Percentiles rank a stretch among this genome's conserved stretches.
phyloP scores from a whole-genome alignment of 768 basidiomycete genomes.

The Leccinum sublutescens region DNA sequence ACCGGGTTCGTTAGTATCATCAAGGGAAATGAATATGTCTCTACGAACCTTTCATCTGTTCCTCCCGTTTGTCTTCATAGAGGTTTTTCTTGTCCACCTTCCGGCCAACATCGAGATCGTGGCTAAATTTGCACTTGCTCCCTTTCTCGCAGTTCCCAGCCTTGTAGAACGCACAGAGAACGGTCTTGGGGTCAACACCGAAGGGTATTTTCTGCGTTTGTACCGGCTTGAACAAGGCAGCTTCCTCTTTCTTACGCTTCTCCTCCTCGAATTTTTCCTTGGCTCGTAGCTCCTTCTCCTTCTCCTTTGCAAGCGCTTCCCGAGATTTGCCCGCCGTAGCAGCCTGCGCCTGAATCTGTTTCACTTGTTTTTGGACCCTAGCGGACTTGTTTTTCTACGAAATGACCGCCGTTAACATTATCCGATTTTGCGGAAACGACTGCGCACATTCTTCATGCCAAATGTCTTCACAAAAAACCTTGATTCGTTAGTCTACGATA shows the following conservation, averaged over 20 bases:
- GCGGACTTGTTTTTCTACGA: constrained; percentile 89
- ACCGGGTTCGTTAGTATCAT: constrained; percentile 1
- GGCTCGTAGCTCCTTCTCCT: constrained; percentile 73
- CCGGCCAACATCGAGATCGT: constrained; percentile 83
- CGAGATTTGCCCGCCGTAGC: constrained; percentile 75
- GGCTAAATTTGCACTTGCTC: constrained; percentile 95
- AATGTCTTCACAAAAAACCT: constrained; percentile 60
- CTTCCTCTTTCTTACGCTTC: constrained; percentile 82
- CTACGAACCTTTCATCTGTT: constrained; percentile 66
- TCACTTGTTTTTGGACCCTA: constrained; percentile 86
- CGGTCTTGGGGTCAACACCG: constrained; percentile 94
- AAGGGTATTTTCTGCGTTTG: constrained; percentile 87
- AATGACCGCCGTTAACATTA: constrained; percentile 8
- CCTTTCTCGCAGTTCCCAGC: constrained; percentile 94
- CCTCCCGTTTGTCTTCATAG: constrained; percentile 85
- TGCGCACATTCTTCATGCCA: constrained; percentile 81
- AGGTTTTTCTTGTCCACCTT: constrained; percentile 96
- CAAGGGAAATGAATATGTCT: not conserved
- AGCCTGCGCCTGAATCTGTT: constrained; percentile 75
- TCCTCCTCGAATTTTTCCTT: constrained; percentile 79
- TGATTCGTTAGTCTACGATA: constrained; percentile 26
- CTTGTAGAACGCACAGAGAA: constrained; percentile 91
- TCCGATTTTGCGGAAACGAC: constrained; percentile 5
- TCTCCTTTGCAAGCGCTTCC: constrained; percentile 78
- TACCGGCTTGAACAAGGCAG: constrained; percentile 76